Percentiles rank a stretch among this genome's conserved stretches.
These are phyloP conservation scores for Aspergillus diversus DNA, from an alignment of 495 filamentous ascomycete species.

Conservation along the genomic window DNA sequence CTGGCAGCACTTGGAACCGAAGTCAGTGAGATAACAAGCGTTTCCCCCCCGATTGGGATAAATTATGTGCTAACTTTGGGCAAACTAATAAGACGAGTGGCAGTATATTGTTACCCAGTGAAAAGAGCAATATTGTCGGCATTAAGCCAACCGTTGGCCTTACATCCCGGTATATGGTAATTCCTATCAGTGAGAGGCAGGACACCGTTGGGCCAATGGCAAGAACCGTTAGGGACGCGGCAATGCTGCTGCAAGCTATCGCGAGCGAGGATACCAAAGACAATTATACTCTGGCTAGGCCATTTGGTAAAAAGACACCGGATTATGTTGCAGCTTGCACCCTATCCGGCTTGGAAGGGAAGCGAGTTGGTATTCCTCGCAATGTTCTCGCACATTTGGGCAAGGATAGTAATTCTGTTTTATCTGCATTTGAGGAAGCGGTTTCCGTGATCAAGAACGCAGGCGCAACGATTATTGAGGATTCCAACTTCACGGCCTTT, in stretches of 20 bases:
- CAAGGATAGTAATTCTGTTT: constrained; percentile 30
- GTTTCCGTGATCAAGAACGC: constrained; percentile 45
- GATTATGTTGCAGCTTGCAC: constrained; percentile 58
- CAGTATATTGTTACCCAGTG: constrained; percentile 55
- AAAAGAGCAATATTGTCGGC: constrained; percentile 60
- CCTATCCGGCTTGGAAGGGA: constrained; percentile 47
- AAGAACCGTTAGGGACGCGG: constrained; percentile 66
- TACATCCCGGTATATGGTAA: constrained; percentile 62
- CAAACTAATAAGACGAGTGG: constrained; percentile 45
- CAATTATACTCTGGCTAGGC: constrained; percentile 59
- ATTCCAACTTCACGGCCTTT: constrained; percentile 55
- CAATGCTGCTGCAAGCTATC: constrained; percentile 65
- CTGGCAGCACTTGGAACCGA: constrained; percentile 54
- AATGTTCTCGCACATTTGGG: constrained; percentile 43
- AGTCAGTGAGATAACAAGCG: constrained; percentile 31
- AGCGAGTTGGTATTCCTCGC: constrained; percentile 55
- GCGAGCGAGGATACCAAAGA: constrained; percentile 52
- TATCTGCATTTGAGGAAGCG: constrained; percentile 50
- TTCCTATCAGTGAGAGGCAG: constrained; percentile 64
- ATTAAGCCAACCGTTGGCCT: constrained; percentile 73
- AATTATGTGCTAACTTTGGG: constrained; percentile 7
- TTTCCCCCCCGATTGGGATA: too few species aligned
- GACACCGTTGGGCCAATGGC: constrained; percentile 71
- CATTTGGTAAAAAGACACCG: constrained; percentile 43
- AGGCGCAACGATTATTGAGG: constrained; percentile 55